Base-by-base conservation (phyloP, 371 early-diverging fungal species). In the Mortierella sp. region DNA sequence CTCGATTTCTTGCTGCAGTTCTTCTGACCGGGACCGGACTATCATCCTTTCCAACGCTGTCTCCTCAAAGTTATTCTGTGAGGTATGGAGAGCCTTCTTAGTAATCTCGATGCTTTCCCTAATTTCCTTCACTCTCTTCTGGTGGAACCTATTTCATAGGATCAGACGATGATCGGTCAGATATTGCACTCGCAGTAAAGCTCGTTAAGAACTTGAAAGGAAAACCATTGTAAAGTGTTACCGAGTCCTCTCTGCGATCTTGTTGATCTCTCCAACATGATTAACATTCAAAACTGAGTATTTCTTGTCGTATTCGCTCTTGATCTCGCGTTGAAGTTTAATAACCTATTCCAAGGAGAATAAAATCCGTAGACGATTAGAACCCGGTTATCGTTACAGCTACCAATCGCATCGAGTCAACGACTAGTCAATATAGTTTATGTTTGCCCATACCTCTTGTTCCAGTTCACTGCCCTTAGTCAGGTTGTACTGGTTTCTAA, bases 391-490 rank as follows among this genome's bases (percentile, higher is more conserved):
- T 50, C n/a, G 1, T 50, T 21, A n/a, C 10, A n/a, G 50, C 16
- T 50, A n/a, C 16, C 16, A n/a, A 50, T 50, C 45, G 16, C 45
- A 45, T 4, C 4, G 15, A 45, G 45, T 45, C 11, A 50, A 16
- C 15, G 50, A 16, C 13, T 7, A 50, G n/a, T 15, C 43, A 43
- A 15, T 10, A 43, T 43, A 15, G 15, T 43, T 13, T 43, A 43
- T 6, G 45, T 10, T n/a, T n/a, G 50, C 4, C 7, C n/a, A 50
- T 65, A 79, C 79, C 67, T 81, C 65, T 36, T 63, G 72, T 9
- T 75, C 72, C 45, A 68, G 21, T 10, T 63, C 65, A 52, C 80
- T 74, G 32, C 75, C 72, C 58, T 67, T 61, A 7, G 63, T 57
- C 66, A 75, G 28, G 13, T 32, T 43, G 63, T 57, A 68, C 13